phyloP scores from a whole-genome alignment of 169 alveolate species.

The Theileria annulata region DNA sequence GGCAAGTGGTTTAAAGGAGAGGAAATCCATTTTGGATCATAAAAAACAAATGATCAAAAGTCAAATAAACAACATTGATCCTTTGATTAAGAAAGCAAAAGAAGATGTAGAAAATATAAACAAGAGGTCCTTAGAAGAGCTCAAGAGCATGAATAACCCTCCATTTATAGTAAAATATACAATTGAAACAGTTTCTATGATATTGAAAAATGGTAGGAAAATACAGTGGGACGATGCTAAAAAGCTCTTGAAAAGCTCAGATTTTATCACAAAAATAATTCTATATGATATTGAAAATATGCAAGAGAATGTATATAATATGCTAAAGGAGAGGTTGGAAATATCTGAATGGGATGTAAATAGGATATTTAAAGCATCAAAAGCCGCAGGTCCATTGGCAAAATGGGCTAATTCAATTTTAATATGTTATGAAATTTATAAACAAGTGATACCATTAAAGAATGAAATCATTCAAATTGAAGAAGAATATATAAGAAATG shows the following conservation, averaged over 20 bases:
- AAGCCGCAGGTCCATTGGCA: constrained; percentile 98
- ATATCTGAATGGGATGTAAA: constrained; percentile 92
- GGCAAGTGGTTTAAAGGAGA: constrained; percentile 87
- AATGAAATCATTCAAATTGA: constrained; percentile 89
- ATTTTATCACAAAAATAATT: constrained; percentile 87
- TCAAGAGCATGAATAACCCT: constrained; percentile 91
- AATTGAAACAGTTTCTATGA: constrained; percentile 91
- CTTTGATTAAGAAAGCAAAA: constrained; percentile 92
- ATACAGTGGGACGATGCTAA: constrained; percentile 94
- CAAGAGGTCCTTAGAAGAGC: constrained; percentile 83
- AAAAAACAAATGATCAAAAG: constrained; percentile 85
- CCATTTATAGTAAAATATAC: constrained; percentile 93
- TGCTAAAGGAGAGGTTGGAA: constrained; percentile 72
- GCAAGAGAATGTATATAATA: constrained; percentile 75
- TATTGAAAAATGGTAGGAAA: constrained; percentile 77
- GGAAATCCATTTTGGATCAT: constrained; percentile 83
- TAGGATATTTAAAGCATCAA: constrained; percentile 89
- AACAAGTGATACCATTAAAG: constrained; percentile 92
- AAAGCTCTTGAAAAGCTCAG: constrained; percentile 85
- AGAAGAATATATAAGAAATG: constrained; percentile 83
- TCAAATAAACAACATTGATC: constrained; percentile 93
- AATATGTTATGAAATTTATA: constrained; percentile 85
- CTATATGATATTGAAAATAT: constrained; percentile 84
- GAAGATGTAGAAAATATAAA: constrained; percentile 90
- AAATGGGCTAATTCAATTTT: constrained; percentile 91